These are phyloP conservation scores for Pseudogymnoascus sp. DNA, from an alignment of 2,329 filamentous ascomycete genomes.

Conservation along the genomic window DNA sequence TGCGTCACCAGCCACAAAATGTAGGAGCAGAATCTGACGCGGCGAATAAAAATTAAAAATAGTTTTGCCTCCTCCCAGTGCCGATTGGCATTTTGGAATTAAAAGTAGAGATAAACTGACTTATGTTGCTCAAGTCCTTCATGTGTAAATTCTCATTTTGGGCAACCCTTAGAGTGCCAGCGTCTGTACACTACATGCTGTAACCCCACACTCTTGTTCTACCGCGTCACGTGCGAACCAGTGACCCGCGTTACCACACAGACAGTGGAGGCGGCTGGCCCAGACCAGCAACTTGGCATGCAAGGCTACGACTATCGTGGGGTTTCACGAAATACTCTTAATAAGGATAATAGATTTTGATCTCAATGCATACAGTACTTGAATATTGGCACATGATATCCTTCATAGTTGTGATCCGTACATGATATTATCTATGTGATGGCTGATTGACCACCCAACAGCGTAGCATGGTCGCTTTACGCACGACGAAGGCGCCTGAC, in stretches of 20 bases:
- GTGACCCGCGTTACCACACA: background rate
- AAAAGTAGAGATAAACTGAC: background rate
- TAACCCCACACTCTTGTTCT: background rate
- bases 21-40: background rate
- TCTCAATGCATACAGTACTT: background rate
- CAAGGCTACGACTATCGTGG: background rate
- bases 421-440: slow-evolving; percentile 1
- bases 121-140: background rate
- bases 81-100: background rate
- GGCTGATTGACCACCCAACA: background rate
- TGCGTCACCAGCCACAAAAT: slow-evolving; percentile 4
- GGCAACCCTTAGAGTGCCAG: background rate
- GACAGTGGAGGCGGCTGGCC: background rate
- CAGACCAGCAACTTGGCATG: slow-evolving; percentile 5
- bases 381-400: background rate
- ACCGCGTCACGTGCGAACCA: background rate
- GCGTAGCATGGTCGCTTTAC: background rate
- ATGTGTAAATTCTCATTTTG: background rate
- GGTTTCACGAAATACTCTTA: background rate
- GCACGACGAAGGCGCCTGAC: background rate
- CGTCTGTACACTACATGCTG: background rate
- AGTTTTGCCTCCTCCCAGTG: background rate
- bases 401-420: background rate
- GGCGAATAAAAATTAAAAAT: slow-evolving; percentile 7
- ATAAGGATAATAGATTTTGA: background rate